A percentile compares a stretch with the other conserved stretches of the same genome.
Conservation (phyloP, 2,329 filamentous ascomycete species). For the Neocucurbitaria cava region DNA sequence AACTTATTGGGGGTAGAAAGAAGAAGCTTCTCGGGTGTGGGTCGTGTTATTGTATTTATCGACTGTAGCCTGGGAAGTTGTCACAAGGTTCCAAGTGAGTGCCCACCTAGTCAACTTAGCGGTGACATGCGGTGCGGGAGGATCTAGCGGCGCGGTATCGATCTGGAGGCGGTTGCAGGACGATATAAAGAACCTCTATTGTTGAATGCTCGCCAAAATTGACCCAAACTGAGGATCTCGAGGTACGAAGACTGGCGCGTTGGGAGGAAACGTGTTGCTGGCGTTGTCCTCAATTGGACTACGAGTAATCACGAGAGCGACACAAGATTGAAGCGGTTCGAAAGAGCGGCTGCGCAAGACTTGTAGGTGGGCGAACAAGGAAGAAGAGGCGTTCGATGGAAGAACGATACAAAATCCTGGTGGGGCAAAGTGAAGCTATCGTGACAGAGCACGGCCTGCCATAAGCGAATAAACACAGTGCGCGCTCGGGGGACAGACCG, state of each 20-base stretch:
- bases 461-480: constrained; percentile 5
- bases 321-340: background rate
- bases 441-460: constrained; percentile 21
- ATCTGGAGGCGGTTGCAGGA: background rate
- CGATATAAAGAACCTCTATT: background rate
- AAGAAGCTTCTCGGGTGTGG: background rate
- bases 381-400: constrained; percentile 1
- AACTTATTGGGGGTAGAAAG: constrained; percentile 1
- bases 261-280: background rate
- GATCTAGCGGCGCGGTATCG: constrained; percentile 1
- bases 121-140: constrained; percentile 12
- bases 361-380: background rate
- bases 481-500: constrained; percentile 3
- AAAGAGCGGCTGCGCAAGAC: background rate
- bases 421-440: constrained; percentile 16
- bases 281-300: background rate
- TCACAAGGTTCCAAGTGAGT: constrained; percentile 9
- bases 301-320: background rate
- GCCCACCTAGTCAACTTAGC: constrained; percentile 4
- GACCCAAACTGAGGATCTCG: background rate
- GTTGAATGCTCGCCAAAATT: background rate
- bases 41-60: constrained; percentile 10
- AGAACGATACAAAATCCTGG: background rate
- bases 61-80: constrained; percentile 4
- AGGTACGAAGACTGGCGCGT: background rate